Evolutionary conservation across 139 green algal genomes (phyloP).

Genomic region (Volvox reticuliferus): DNA sequence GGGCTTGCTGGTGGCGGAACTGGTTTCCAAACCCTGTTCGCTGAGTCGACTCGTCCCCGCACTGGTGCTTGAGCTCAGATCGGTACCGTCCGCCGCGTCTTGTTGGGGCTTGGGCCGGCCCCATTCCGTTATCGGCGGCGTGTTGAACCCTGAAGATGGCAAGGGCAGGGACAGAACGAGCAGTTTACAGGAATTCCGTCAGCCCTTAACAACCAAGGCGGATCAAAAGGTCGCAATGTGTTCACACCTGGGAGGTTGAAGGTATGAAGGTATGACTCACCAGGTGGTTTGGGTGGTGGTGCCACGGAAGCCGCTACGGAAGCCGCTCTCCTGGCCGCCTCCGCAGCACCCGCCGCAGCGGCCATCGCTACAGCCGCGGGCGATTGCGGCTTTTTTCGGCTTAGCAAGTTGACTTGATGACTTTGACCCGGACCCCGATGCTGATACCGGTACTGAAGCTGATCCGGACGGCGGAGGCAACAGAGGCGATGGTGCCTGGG

Average conservation of each 20-base stretch:
- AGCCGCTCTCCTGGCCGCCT: slow-evolving; percentile 5
- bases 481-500: too few relatives aligned
- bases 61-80: neutral
- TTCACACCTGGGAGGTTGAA: too few relatives aligned
- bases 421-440: neutral
- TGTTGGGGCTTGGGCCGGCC: slow-evolving; percentile 23
- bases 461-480: too few relatives aligned
- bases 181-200: too few relatives aligned
- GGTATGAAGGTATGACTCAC: neutral
- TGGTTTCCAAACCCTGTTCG: neutral
- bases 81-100: neutral
- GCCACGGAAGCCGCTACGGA: neutral
- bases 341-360: neutral
- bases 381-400: neutral
- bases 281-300: neutral
- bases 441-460: neutral
- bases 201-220: too few relatives aligned
- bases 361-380: slow-evolving; percentile 15
- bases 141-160: neutral
- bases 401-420: neutral
- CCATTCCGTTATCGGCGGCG: slow-evolving; percentile 38
- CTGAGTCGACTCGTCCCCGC: neutral
- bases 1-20: neutral
- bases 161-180: neutral
- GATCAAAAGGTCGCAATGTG: too few relatives aligned